A percentile compares a stretch with the other conserved stretches of the same genome.
Conservation (phyloP, 2,329 filamentous ascomycete genomes). For the Chaetomium sp. region DNA sequence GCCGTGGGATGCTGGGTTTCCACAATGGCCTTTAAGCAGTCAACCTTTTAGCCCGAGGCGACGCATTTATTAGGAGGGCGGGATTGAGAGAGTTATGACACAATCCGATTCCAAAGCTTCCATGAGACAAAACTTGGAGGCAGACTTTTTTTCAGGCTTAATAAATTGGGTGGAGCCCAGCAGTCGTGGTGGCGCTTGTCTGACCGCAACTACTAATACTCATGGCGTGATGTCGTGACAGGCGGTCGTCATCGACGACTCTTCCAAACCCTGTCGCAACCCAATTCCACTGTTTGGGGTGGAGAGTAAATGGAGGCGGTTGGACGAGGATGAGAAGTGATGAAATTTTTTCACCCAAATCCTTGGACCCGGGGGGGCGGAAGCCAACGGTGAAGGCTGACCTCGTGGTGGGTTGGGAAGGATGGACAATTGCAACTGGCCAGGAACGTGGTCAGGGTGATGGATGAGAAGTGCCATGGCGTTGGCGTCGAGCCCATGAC, state of each 20-base stretch:
- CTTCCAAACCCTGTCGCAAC: background rate
- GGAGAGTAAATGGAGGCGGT: background rate
- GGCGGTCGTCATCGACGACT: constrained; percentile 21
- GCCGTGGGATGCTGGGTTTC: background rate
- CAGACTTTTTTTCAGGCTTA: background rate
- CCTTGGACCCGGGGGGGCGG: background rate
- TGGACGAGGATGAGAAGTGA: background rate
- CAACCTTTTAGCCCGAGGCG: background rate
- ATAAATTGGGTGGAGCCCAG: constrained; percentile 1
- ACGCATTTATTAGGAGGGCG: background rate
- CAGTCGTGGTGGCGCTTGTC: background rate
- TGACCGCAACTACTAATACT: background rate
- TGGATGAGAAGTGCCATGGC: constrained; percentile 13
- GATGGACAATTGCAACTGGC: constrained; percentile 12
- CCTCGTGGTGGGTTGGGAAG: constrained; percentile 6
- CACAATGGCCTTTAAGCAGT: background rate
- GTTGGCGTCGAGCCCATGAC: constrained; percentile 26
- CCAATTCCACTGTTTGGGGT: background rate
- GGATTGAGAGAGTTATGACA: background rate
- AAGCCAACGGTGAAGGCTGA: constrained; percentile 9
- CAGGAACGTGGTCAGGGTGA: constrained; percentile 25
- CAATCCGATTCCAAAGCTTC: background rate
- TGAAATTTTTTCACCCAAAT: constrained; percentile 21
- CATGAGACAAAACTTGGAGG: background rate
- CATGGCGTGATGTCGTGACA: constrained; percentile 29